Evolutionary conservation across 352 stramenopile species (phyloP).

Genomic region (Elongisporangium prolatum): DNA sequence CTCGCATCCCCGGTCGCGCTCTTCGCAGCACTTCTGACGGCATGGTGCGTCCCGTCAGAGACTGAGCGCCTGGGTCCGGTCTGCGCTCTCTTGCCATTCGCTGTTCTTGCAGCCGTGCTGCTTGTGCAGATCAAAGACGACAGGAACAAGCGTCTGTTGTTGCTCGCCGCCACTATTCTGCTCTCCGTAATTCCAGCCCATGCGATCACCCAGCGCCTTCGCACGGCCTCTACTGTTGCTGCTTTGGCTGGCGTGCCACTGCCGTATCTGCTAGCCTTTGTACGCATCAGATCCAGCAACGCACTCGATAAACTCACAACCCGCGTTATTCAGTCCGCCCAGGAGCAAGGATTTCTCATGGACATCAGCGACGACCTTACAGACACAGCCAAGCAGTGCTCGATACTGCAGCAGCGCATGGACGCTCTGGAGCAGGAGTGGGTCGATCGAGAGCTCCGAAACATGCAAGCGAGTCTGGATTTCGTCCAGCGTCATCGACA

Average conservation of each 20-base stretch:
- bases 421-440: no score
- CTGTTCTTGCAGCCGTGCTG: neutral
- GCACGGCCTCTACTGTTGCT: neutral
- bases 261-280: neutral
- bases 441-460: no score
- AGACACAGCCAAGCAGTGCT: neutral
- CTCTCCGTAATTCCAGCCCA: neutral
- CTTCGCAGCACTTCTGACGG: neutral
- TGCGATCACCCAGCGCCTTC: neutral
- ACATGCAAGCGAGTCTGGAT: no score
- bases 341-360: neutral
- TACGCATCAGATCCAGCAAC: neutral
- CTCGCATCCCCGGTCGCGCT: neutral
- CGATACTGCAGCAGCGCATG: no score
- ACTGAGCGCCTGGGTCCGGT: neutral
- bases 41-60: neutral
- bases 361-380: neutral
- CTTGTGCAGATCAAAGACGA: neutral
- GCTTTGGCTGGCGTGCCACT: neutral
- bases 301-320: neutral
- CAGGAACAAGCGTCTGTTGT: neutral
- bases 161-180: neutral
- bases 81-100: neutral
- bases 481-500: no score
- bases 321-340: neutral